Conservation (phyloP, 2,329 filamentous ascomycete genomes). For the Septoria linicola region DNA sequence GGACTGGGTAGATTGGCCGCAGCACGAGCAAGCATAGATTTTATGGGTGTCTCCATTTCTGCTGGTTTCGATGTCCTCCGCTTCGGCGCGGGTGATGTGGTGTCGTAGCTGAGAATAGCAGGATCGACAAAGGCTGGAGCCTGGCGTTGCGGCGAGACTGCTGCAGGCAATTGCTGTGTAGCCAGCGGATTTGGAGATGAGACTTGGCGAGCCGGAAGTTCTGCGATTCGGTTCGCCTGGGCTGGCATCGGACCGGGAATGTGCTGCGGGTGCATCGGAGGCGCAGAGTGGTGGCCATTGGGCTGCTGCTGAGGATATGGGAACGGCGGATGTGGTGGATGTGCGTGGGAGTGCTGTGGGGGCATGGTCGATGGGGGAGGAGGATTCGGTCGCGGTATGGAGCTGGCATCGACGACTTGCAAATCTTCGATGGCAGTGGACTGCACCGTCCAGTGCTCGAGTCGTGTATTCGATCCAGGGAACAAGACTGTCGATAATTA, state of each 20-base stretch:
- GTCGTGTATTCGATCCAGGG: slow-evolving; percentile 53
- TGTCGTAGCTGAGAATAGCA: slow-evolving; percentile 71
- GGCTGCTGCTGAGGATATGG: slow-evolving; percentile 7
- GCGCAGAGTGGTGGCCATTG: slow-evolving; percentile 9
- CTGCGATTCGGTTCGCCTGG: slow-evolving; percentile 21
- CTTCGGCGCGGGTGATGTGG: slow-evolving; percentile 32
- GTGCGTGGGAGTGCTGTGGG: slow-evolving; percentile 9
- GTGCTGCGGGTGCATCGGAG: slow-evolving; percentile 10
- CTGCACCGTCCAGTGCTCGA: slow-evolving; percentile 57
- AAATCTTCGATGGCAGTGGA: slow-evolving; percentile 60
- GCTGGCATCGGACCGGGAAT: slow-evolving; percentile 19
- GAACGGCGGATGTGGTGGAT: slow-evolving; percentile 8
- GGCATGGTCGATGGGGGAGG: slow-evolving; percentile 10
- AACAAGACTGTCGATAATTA: slow-evolving; percentile 50
- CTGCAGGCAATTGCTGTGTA: slow-evolving; percentile 27
- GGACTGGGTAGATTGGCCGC: slow-evolving; percentile 39
- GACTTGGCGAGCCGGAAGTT: slow-evolving; percentile 24
- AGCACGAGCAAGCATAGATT: slow-evolving; percentile 39
- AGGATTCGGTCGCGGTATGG: background rate
- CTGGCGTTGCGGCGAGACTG: slow-evolving; percentile 36
- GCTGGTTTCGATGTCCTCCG: slow-evolving; percentile 26
- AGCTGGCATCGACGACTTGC: slow-evolving; percentile 43
- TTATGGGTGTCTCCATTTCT: slow-evolving; percentile 45
- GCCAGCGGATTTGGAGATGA: slow-evolving; percentile 9
- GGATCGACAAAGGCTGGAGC: slow-evolving; percentile 68